Evolutionary conservation across 169 alveolate genomes (phyloP), one percentile per base, ranked within the genome.

Genomic region (Theileria parva): DNA sequence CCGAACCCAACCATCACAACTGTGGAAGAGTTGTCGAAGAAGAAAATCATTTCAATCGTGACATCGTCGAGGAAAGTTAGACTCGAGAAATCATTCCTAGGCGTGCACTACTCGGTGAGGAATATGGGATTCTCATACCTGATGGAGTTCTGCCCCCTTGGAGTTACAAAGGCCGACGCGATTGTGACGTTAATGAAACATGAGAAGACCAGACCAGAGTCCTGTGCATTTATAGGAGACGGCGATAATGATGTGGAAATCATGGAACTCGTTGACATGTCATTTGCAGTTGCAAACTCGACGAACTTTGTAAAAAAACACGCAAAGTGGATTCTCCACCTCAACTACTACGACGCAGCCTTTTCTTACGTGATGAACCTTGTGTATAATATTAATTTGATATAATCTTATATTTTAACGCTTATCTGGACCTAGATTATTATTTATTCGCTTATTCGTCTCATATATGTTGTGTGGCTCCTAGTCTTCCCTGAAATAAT

Each of bases 201-300:
- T 65, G 75, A 71, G 50, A 61, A 63, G 5, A 27, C 15, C 25
- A n/a, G 65, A 23, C 57, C 39, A 17, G 66, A 21, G 23, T 65
- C 75, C 0, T 77, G 81, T 25, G 91, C 79, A 13, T 77, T 74
- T 67, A 85, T 85, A 44, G 91, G 91, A 0, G 79, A 85, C 75
- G 87, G 87, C 17, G 72, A 72, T 1, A 85, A 85, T 55, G 91
- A 85, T 51, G 66, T 85, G n/a, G 91, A 85, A 51, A 73, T 79
- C 30, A 83, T 83, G 89, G 60, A 28, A 32, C 86, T 83, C 51
- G 68, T 67, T 65, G 81, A 64, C 25, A 11, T 75, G 34, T 83
- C 89, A n/a, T 83, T 83, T 59, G 86, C 86, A 17, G 89, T 83
- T 15, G 71, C 50, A 11, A 76, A 83, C 76, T 72, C 89, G 5